These are phyloP conservation scores for Wickerhamomyces sp. DNA, from an alignment of 1,139 yeast species.

Conservation along the genomic window DNA sequence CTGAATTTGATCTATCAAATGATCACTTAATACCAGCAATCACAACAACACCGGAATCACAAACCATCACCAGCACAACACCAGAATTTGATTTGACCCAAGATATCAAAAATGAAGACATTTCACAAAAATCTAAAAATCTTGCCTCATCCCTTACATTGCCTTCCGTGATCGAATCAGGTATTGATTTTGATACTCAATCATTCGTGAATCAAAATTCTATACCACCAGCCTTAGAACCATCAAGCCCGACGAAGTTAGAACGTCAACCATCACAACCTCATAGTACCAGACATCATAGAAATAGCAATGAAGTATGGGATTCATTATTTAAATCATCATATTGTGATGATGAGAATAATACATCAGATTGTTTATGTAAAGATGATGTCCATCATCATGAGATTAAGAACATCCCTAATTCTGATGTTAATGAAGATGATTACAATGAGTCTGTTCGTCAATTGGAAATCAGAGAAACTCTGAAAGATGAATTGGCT, in stretches of 20 bases:
- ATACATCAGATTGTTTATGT: constrained; percentile 11
- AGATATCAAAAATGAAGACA: neutral
- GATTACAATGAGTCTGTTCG: constrained; percentile 16
- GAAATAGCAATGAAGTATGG: constrained; percentile 13
- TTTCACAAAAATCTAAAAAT: neutral
- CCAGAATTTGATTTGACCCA: neutral
- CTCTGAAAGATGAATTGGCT: constrained; percentile 26
- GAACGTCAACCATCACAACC: neutral
- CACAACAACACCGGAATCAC: no score
- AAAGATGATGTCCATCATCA: constrained; percentile 9
- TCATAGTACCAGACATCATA: constrained; percentile 1
- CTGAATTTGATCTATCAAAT: constrained; percentile 2
- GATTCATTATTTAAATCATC: constrained; percentile 20
- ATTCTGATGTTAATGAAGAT: constrained; percentile 3
- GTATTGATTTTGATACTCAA: constrained; percentile 20
- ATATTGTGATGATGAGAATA: constrained; percentile 11
- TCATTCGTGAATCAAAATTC: constrained; percentile 17
- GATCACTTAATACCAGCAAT: neutral
- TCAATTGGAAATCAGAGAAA: constrained; percentile 16
- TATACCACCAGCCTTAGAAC: neutral
- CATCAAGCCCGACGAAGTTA: neutral
- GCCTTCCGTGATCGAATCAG: constrained; percentile 15
- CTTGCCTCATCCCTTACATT: constrained; percentile 1
- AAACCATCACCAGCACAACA: no score
- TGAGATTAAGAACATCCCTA: neutral